phyloP scores from a whole-genome alignment of 352 stramenopile species.

The Phytophthora foliorum region DNA sequence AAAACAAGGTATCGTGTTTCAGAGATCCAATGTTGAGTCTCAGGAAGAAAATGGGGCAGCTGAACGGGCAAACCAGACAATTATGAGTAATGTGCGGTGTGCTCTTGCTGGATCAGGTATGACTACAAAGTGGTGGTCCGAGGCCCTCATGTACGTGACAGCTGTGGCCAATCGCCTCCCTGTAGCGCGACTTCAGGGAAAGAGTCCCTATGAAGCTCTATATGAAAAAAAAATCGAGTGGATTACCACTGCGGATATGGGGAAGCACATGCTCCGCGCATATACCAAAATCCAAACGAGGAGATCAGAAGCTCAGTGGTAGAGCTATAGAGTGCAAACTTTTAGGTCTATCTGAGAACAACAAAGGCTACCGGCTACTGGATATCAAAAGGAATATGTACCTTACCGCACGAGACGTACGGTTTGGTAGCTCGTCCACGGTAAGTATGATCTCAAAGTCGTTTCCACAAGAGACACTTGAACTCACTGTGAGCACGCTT shows the following conservation, averaged over 20 bases:
- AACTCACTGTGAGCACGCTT: no score
- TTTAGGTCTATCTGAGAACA: no score
- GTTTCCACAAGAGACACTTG: no score
- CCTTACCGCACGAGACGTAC: no score
- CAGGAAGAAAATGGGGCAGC: constrained; percentile 3
- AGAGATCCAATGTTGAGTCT: constrained; percentile 13
- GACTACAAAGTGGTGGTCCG: constrained; percentile 10
- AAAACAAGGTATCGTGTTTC: not conserved
- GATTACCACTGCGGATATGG: no score
- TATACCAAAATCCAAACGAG: not conserved
- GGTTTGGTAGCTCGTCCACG: no score
- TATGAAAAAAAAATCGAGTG: no score
- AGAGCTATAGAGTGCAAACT: not conserved
- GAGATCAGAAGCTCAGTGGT: not conserved
- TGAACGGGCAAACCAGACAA: constrained; percentile 14
- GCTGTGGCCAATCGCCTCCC: no score
- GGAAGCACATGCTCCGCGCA: not conserved
- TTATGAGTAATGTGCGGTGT: constrained; percentile 13
- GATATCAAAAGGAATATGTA: not conserved
- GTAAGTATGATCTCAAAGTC: no score
- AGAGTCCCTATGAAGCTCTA: no score
- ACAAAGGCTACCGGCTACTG: not conserved
- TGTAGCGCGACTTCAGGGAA: no score
- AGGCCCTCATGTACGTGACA: constrained; percentile 13
- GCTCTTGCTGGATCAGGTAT: constrained; percentile 4